These are phyloP conservation scores for Solanum virginianum DNA, from an alignment of 257 asterid genomes.

Conservation along the genomic window DNA sequence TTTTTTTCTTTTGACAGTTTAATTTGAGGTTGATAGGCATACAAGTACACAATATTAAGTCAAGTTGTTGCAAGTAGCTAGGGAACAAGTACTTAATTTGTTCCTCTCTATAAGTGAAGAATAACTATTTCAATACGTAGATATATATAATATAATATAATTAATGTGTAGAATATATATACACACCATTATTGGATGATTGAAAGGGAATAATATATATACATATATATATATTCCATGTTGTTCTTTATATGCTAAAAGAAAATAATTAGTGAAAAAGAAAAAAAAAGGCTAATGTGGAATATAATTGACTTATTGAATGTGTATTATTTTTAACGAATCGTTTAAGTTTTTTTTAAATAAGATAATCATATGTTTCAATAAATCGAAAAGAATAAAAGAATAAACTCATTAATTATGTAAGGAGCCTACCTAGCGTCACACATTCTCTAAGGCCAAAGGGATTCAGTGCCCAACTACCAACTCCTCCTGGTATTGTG, in stretches of 20 bases:
- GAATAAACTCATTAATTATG: neutral
- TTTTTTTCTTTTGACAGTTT: neutral
- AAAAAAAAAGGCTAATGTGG: neutral
- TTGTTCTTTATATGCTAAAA: neutral
- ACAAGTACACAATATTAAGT: neutral
- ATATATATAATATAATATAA: neutral
- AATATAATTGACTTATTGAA: no score
- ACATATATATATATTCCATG: neutral
- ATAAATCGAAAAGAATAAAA: neutral
- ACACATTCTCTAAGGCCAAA: no score
- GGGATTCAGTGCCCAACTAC: no score
- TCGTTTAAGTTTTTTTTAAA: no score
- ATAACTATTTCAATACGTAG: neutral
- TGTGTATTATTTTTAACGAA: no score
- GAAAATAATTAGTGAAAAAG: neutral
- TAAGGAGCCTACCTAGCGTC: no score
- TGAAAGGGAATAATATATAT: neutral
- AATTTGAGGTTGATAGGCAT: neutral
- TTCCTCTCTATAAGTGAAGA: neutral
- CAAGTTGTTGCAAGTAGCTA: neutral
- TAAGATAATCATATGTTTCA: neutral
- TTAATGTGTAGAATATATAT: neutral
- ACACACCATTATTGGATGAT: neutral
- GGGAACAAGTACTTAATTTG: neutral
- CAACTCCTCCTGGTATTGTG: neutral